Evolutionary conservation across 306 rosid species (phyloP).

Genomic region (Prunus mongolica): DNA sequence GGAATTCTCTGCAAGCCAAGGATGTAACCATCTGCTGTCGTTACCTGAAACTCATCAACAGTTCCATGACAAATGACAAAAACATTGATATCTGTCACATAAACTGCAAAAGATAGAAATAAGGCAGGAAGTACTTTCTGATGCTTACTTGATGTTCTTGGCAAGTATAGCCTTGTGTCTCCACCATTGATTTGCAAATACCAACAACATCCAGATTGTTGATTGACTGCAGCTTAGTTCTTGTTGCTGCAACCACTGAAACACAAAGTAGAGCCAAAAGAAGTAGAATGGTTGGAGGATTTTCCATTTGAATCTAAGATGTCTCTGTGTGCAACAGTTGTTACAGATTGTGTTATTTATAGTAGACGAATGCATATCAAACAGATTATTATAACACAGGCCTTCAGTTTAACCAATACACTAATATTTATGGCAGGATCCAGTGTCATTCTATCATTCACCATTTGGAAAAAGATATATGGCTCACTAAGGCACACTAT

Average conservation of each 20-base stretch:
- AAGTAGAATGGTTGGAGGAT: background rate
- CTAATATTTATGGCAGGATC: background rate
- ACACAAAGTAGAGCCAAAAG: constrained; percentile 2
- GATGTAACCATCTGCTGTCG: constrained; percentile 51
- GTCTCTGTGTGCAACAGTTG: background rate
- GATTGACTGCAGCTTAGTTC: background rate
- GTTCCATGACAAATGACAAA: background rate
- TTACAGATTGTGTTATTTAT: background rate
- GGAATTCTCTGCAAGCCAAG: constrained; percentile 51
- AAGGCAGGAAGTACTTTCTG: background rate
- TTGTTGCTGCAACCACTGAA: background rate
- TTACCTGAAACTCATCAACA: constrained; percentile 32
- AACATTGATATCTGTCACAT: background rate
- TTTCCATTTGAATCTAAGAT: background rate
- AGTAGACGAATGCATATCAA: background rate
- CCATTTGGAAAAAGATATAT: too few relatives aligned
- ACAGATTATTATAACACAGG: background rate
- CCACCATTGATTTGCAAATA: constrained; percentile 44
- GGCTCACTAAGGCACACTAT: too few relatives aligned
- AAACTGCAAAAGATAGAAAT: background rate
- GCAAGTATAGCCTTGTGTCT: constrained; percentile 48
- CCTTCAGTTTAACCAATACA: too few relatives aligned
- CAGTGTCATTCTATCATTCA: background rate
- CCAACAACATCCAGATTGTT: background rate
- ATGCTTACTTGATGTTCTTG: constrained; percentile 42